Evolutionary conservation across 352 stramenopile genomes (phyloP).

Genomic region (Phytophthora chlamydospora): DNA sequence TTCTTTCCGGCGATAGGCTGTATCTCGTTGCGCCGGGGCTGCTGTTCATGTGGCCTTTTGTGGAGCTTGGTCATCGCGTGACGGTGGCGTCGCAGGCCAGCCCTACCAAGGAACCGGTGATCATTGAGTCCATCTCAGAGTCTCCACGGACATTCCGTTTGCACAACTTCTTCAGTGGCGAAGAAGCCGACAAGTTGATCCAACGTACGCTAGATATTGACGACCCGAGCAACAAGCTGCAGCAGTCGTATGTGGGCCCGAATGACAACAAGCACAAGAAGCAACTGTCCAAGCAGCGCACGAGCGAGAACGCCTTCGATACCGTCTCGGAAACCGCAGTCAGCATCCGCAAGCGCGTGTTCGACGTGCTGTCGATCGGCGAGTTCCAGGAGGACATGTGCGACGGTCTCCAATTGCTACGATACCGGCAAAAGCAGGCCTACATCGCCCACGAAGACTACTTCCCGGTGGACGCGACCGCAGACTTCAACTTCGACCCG

Average conservation of each 20-base stretch:
- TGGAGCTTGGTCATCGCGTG: conserved; percentile 78
- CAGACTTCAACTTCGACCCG: conserved; percentile 81
- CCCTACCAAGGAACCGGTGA: conserved; percentile 60
- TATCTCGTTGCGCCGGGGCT: conserved; percentile 78
- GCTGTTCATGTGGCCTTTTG: conserved; percentile 84
- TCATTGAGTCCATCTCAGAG: conserved; percentile 82
- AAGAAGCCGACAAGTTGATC: conserved; percentile 85
- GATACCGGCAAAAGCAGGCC: conserved; percentile 95
- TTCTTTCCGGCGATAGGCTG: conserved; percentile 58
- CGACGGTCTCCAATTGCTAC: conserved; percentile 95
- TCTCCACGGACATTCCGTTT: conserved; percentile 86
- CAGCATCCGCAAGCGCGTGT: conserved; percentile 84
- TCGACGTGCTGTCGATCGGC: conserved; percentile 91
- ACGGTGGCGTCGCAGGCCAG: conserved; percentile 55
- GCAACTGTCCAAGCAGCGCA: conserved; percentile 70
- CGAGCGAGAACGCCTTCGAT: conserved; percentile 91
- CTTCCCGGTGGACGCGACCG: conserved; percentile 69
- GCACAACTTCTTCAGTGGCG: conserved; percentile 87
- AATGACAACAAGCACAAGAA: conserved; percentile 74
- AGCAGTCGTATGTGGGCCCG: conserved; percentile 74
- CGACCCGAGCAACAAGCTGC: conserved; percentile 81
- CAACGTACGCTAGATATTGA: conserved; percentile 82
- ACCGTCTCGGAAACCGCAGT: conserved; percentile 75
- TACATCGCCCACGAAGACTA: conserved; percentile 96
- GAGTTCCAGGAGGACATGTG: conserved; percentile 91